Percentiles rank a stretch among this genome's conserved stretches.
Conservation (phyloP, 1,284 basidiomycete genomes). For the Sutorius eximius region DNA sequence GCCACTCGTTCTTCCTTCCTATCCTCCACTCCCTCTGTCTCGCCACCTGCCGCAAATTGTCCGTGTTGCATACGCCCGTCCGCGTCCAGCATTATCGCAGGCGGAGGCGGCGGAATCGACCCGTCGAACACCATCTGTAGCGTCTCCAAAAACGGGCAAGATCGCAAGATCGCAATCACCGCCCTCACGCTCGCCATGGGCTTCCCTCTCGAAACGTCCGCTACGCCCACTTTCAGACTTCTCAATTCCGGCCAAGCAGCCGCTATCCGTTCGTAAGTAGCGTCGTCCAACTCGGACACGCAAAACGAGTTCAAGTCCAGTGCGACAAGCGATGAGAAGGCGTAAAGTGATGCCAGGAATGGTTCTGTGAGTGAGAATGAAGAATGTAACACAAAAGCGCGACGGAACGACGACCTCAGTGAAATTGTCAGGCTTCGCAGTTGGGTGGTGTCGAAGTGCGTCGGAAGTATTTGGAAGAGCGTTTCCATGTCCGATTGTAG, state of each 20-base stretch:
- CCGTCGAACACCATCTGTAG: conserved; percentile 16
- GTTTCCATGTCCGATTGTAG: conserved; percentile 3
- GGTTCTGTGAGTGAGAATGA: conserved; percentile 4
- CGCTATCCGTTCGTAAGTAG: conserved; percentile 9
- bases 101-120: conserved; percentile 5
- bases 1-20: neutral
- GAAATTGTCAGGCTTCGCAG: conserved; percentile 6
- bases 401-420: neutral
- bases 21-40: too few species aligned
- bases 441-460: neutral
- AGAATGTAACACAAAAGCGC: neutral
- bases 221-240: conserved; percentile 8
- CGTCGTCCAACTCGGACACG: conserved; percentile 13
- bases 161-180: conserved; percentile 13
- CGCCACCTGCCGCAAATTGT: neutral
- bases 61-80: neutral
- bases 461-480: conserved; percentile 8
- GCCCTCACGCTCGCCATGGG: conserved; percentile 15
- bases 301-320: conserved; percentile 13
- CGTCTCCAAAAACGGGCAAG: conserved; percentile 6
- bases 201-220: neutral
- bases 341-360: conserved; percentile 7
- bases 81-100: neutral
- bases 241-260: conserved; percentile 10
- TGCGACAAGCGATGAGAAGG: conserved; percentile 7